Base-by-base conservation (phyloP, 169 alveolate genomes). In the Cryptosporidium tyzzeri region DNA sequence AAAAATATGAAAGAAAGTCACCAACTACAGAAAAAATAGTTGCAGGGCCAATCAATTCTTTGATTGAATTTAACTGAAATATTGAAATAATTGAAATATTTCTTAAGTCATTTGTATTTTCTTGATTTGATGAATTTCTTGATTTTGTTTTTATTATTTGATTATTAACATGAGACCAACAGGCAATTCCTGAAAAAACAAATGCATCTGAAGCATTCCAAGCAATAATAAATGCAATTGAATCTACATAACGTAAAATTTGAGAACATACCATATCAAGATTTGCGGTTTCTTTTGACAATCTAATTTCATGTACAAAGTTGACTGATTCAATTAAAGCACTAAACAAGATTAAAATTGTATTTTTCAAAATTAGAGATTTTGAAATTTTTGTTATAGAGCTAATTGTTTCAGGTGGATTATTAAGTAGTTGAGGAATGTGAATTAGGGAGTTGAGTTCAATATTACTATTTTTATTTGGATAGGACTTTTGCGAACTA, bases 191-290 rank as follows among this genome's bases (percentile, higher is more conserved):
- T 37, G 89, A 80, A 67, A 62, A 80, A n/a, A 80, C 39, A 37
- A 80, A 80, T 61, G 69, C 80, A 62, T 80, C 89, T 21, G 89
- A 45, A n/a, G 73, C 61, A 62, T 80, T 80, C 89, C 89, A 80
- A 26, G 89, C 89, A 21, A 80, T 35, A 2, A 61, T 33, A 67
- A 80, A 80, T 23, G 80, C 65, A 62, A 80, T 62, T 12, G 89
- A 62, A 39, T 61, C 55, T 10, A 67, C 29, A 45, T 80, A 80
- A 29, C 53, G 33, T n/a, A 65, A 26, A 8, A 80, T 80, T 29
- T 59, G 73, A 8, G 89, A 44, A 35, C 21, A 33, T 33, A 70
- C 18, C 23, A 67, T 9, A 1, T 67, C 51, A 10, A 39, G 31
- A 21, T 26, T 33, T 29, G 18, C 53, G 33, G 26, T 29, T 6